Evolutionary conservation across 2,329 filamentous ascomycete genomes (phyloP).

Genomic region (Colletotrichum acutatum): DNA sequence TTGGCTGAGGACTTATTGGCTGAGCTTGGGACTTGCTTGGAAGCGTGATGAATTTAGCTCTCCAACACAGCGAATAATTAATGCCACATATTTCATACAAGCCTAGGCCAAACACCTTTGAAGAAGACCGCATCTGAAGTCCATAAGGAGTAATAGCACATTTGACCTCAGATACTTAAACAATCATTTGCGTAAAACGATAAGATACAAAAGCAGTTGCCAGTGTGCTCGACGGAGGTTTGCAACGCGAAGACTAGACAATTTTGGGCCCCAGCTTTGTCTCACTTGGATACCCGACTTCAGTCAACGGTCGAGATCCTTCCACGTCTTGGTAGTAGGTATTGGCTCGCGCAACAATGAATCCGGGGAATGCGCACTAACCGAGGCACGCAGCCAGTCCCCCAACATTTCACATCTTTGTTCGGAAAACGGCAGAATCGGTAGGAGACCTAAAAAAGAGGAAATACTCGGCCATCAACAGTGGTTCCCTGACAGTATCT

Average conservation of each 20-base stretch:
- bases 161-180: too few species aligned
- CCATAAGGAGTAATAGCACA: too few species aligned
- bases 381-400: background rate
- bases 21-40: conserved; percentile 38
- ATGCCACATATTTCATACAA: background rate
- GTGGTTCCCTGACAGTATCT: too few species aligned
- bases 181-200: too few species aligned
- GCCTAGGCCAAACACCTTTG: background rate
- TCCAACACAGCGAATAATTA: background rate
- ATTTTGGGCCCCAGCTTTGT: background rate
- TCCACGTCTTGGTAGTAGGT: background rate
- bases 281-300: too few species aligned
- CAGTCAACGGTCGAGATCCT: background rate
- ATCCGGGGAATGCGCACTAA: background rate
- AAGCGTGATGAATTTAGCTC: background rate
- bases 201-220: too few species aligned
- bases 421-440: background rate
- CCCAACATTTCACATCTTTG: background rate
- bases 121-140: too few species aligned
- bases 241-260: too few species aligned
- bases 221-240: too few species aligned
- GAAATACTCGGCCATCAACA: too few species aligned
- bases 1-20: conserved; percentile 58
- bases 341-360: background rate
- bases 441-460: background rate